These are phyloP conservation scores for Euclidium syriacum DNA, from an alignment of 345 rosid species.

Conservation along the genomic window DNA sequence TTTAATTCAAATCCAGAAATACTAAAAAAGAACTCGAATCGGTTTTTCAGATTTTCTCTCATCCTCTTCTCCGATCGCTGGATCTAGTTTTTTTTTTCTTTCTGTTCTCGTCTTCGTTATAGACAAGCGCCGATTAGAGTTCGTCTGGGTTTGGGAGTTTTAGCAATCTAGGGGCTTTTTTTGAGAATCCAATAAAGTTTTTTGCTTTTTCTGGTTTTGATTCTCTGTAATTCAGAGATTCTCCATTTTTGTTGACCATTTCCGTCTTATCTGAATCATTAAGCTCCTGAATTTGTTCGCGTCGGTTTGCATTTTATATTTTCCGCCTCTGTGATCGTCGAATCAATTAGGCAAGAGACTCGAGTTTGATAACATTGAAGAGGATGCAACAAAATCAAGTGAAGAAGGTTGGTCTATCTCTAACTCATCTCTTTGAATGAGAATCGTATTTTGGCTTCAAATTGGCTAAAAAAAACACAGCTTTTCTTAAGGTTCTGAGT, in stretches of 20 bases:
- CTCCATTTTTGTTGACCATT: background rate
- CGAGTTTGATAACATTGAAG: background rate
- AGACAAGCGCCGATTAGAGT: background rate
- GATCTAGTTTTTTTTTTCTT: slow-evolving; percentile 6
- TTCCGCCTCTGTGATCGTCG: background rate
- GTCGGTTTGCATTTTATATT: background rate
- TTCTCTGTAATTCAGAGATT: background rate
- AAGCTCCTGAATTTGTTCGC: background rate
- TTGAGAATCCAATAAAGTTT: background rate
- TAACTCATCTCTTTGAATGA: too few species aligned
- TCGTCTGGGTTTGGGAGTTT: background rate
- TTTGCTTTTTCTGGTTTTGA: background rate
- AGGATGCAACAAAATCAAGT: slow-evolving; percentile 28
- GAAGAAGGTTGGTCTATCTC: slow-evolving; percentile 18
- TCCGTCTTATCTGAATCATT: background rate
- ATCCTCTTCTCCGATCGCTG: slow-evolving; percentile 26
- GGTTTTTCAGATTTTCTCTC: background rate
- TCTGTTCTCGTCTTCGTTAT: background rate
- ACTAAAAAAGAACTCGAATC: background rate
- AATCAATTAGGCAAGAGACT: background rate
- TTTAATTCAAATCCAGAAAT: slow-evolving; percentile 1
- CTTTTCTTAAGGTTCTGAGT: background rate
- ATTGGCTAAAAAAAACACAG: too few species aligned
- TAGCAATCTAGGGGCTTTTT: slow-evolving; percentile 10
- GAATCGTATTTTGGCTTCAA: background rate